Evolutionary conservation across 2,329 filamentous ascomycete species (phyloP), one percentile per base, ranked within the genome.

Genomic region (Dryadomyces sulphureus): DNA sequence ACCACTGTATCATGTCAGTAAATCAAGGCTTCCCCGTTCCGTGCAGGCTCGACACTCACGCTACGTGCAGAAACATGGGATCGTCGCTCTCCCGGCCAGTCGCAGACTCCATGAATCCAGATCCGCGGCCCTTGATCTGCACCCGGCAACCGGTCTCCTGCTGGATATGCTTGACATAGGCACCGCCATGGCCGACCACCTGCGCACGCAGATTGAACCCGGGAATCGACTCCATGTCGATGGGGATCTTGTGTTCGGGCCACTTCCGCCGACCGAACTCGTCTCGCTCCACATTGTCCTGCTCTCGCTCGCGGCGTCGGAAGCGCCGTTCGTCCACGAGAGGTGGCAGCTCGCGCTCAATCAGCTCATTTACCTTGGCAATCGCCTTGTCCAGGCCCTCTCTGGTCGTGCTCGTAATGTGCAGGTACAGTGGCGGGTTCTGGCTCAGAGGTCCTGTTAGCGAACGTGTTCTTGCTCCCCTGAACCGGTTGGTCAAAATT

Each of bases 141-240:
- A 98, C 92, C 55, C 90, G 85, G 62, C 92, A 96, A 51, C 85
- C 77, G 14, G 92, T 96, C 64, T 94, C 88, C 59, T 89, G 81
- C 64, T 96, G 92, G 53, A 98, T 96, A 59, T 95, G 90, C 65
- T 98, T 98, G 50, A 98, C 92, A 59, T 96, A 95, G 38, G 86
- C 84, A 49, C 92, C 92, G 27, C 88, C 88, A 55, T 90, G 84
- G 43, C 92, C 92, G 46, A 98, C 92, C 41, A 98, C 90, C 60
- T 96, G 89, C 45, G 92, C 92, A 52, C 92, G 84, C 41, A 98
- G 70, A 59, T 98, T 98, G 67, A 98, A 98, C 19, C 92, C 92
- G 21, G 81, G 86, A 45, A 96, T 78, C 0, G 90, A 85, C 55
- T 96, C 92, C 48, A 98, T 78, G 51, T 80, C 79, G 55, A 98